Base-by-base conservation (phyloP, 176 grass and related monocot genomes). In the Phragmites australis region DNA sequence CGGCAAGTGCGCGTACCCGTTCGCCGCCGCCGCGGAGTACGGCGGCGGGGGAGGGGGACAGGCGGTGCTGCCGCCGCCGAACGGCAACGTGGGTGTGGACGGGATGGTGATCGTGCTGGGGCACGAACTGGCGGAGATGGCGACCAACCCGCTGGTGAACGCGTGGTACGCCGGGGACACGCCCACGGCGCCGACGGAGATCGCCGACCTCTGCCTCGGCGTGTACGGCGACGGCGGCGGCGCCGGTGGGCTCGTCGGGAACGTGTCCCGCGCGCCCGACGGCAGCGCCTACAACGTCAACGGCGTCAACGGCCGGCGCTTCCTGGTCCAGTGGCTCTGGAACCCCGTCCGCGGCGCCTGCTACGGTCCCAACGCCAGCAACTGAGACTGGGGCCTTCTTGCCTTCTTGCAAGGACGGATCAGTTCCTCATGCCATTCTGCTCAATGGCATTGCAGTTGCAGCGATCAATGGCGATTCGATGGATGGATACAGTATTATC, bases 311-410 rank as follows among this genome's bases (percentile, higher is more conserved):
- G 92, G 96, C 30, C 80, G 92, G 34, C 85, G 84, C 45, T 99
- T 95, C 78, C 57, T 99, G 27, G 68, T 99, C 71, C 92, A 93
- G 88, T 99, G 96, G 96, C 51, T 99, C 52, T 99, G 96, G 96
- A 87, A 93, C 76, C 86, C 65, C 1, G 78, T 84, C 25, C 83
- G 68, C 47, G 76, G 79, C 42, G 65, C 74, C 61, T 99, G 92
- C 62, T 90, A 86, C 50, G 96, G 96, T 8, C 96, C 96, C 53
- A 99, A 99, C 75, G 49, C 96, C 72, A 44, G 55, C 68, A 27
- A 52, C 58, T 97, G 75, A 90, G 3, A 52, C 58, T 97, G 75
- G 88, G 3, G 34, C 60, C 55, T 15, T 31, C 18, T 8, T 7
- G 40, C 26, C 50, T 31, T 12, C 19, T 65, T 26, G 23, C 49